phyloP scores from a whole-genome alignment of 371 early-diverging fungal species.

The Nosema muscidifuracis region DNA sequence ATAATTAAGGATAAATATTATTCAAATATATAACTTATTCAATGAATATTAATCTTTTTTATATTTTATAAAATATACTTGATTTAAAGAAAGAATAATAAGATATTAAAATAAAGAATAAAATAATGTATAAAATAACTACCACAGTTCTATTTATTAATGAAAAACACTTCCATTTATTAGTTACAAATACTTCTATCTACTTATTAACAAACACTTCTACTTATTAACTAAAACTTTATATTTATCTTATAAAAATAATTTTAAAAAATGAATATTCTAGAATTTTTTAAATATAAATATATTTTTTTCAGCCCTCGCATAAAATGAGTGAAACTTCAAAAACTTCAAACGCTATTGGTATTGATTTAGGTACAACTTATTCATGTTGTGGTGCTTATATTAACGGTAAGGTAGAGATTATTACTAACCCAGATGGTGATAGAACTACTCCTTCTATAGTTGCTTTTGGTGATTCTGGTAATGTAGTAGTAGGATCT shows the following conservation, averaged over 20 bases:
- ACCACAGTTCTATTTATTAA: no score
- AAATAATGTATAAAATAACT: no score
- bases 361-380: slow-evolving; percentile 88
- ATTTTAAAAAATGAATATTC: slow-evolving; percentile 5
- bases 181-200: no score
- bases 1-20: no score
- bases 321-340: not conserved
- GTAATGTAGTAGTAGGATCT: slow-evolving; percentile 76
- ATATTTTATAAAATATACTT: no score
- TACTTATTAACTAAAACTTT: no score
- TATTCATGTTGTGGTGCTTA: slow-evolving; percentile 94
- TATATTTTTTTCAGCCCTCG: not conserved
- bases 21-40: no score
- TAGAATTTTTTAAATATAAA: slow-evolving; percentile 1
- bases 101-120: no score
- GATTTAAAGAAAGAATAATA: no score
- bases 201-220: no score
- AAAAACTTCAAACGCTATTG: slow-evolving; percentile 56
- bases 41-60: no score
- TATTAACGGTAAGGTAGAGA: slow-evolving; percentile 72
- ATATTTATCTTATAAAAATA: not conserved
- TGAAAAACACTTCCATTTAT: no score
- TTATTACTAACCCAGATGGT: slow-evolving; percentile 82
- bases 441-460: slow-evolving; percentile 86
- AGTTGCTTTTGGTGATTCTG: slow-evolving; percentile 76